These are phyloP conservation scores for Aspergillus brunneoviolaceus DNA, from an alignment of 2,329 filamentous ascomycete species.

Conservation along the genomic window DNA sequence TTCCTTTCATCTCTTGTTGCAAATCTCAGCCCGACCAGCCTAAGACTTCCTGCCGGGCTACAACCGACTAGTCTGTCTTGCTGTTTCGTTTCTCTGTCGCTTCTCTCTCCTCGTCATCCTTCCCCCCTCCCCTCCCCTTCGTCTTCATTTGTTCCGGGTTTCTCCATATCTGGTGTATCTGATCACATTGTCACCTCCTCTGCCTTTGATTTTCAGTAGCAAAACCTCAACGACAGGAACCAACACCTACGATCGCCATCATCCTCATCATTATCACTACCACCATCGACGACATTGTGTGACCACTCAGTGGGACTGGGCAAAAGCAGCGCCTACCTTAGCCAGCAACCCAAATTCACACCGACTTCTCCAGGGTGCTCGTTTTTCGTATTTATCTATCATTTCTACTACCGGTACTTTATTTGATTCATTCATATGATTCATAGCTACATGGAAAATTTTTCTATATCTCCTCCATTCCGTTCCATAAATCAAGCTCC, in stretches of 20 bases:
- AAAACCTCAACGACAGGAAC: neutral
- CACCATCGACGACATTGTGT: slow-evolving; percentile 1
- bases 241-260: neutral
- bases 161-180: slow-evolving; percentile 1
- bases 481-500: neutral
- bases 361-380: slow-evolving; percentile 20
- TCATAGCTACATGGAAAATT: neutral
- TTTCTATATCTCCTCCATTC: slow-evolving; percentile 8
- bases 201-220: slow-evolving; percentile 7
- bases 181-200: slow-evolving; percentile 7
- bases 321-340: slow-evolving; percentile 10
- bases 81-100: neutral
- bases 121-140: neutral
- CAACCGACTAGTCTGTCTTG: slow-evolving; percentile 2
- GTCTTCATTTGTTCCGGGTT: neutral
- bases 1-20: slow-evolving; percentile 1
- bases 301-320: slow-evolving; percentile 10
- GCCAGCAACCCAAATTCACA: slow-evolving; percentile 20
- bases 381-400: slow-evolving; percentile 7
- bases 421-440: neutral
- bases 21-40: slow-evolving; percentile 2
- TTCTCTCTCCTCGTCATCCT: neutral
- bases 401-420: slow-evolving; percentile 5
- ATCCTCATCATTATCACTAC: neutral
- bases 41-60: slow-evolving; percentile 3